Evolutionary conservation across 495 filamentous ascomycete species (phyloP).

Genomic region (Hyaloscypha bicolor): DNA sequence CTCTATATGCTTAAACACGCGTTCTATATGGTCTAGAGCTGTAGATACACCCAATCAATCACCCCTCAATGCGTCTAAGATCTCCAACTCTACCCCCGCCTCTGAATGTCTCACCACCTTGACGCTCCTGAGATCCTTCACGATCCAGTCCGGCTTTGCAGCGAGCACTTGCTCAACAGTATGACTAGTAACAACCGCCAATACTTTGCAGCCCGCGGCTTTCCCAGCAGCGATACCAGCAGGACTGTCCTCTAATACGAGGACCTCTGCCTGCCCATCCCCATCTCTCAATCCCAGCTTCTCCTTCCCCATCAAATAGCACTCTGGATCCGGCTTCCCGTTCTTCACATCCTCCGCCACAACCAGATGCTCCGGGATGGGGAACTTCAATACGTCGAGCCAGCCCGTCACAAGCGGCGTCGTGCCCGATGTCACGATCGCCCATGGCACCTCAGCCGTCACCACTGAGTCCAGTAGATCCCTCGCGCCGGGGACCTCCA

Average conservation of each 20-base stretch:
- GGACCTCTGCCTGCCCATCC: conserved; percentile 61
- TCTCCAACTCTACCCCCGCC: conserved; percentile 30
- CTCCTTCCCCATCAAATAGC: conserved; percentile 74
- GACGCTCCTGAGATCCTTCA: conserved; percentile 76
- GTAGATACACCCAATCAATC: conserved; percentile 4
- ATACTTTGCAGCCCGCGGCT: conserved; percentile 83
- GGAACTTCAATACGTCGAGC: conserved; percentile 76
- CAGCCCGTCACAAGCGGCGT: conserved; percentile 81
- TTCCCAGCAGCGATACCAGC: conserved; percentile 90
- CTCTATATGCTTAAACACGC: not conserved
- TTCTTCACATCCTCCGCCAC: conserved; percentile 82
- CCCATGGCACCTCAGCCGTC: conserved; percentile 66
- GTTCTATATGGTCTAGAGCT: not conserved
- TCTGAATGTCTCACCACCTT: conserved; percentile 40
- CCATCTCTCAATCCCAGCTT: conserved; percentile 67
- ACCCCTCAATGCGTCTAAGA: conserved; percentile 21
- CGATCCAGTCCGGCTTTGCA: conserved; percentile 86
- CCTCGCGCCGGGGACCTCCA: conserved; percentile 57
- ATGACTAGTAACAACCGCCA: conserved; percentile 88
- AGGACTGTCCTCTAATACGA: conserved; percentile 92
- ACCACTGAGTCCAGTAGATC: conserved; percentile 47
- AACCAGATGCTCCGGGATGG: conserved; percentile 70
- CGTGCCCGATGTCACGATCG: conserved; percentile 91
- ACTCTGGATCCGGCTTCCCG: conserved; percentile 88
- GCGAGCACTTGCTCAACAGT: conserved; percentile 65